These are phyloP conservation scores for Chiua virens DNA, from an alignment of 768 basidiomycete genomes.

Conservation along the genomic window DNA sequence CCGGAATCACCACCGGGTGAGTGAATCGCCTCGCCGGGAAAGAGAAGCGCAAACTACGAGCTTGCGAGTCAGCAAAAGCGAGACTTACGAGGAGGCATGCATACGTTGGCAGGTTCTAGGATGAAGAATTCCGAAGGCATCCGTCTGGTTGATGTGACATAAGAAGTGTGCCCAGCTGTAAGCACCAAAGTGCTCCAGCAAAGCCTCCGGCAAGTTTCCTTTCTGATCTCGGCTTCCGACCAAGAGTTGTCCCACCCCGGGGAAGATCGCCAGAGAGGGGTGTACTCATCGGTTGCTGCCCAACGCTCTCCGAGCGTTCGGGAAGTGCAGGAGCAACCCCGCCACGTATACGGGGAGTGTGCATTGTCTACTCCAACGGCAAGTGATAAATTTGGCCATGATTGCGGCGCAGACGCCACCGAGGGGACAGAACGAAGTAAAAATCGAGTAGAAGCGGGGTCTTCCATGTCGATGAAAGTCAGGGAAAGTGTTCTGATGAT, in stretches of 20 bases:
- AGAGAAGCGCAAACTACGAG: slow-evolving; percentile 65
- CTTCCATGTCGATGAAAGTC: slow-evolving; percentile 56
- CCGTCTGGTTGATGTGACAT: slow-evolving; percentile 46
- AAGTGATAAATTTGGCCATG: slow-evolving; percentile 5
- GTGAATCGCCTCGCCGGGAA: slow-evolving; percentile 66
- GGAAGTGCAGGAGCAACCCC: slow-evolving; percentile 47
- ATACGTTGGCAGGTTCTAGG: slow-evolving; percentile 64
- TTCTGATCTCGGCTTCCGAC: slow-evolving; percentile 63
- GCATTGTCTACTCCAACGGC: background rate
- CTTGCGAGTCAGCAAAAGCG: slow-evolving; percentile 1
- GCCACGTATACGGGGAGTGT: slow-evolving; percentile 8
- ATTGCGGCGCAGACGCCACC: slow-evolving; percentile 26
- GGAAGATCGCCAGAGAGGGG: slow-evolving; percentile 63
- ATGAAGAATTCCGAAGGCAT: slow-evolving; percentile 52
- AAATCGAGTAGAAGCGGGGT: slow-evolving; percentile 53
- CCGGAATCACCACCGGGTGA: slow-evolving; percentile 33
- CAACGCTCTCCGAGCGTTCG: slow-evolving; percentile 54
- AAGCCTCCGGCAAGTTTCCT: slow-evolving; percentile 69
- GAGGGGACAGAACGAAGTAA: slow-evolving; percentile 49
- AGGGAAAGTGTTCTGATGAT: slow-evolving; percentile 63
- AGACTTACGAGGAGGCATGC: slow-evolving; percentile 17
- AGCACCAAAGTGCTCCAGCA: slow-evolving; percentile 73
- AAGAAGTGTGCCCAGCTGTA: slow-evolving; percentile 63
- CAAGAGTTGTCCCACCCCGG: slow-evolving; percentile 61
- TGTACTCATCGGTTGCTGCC: slow-evolving; percentile 49